Evolutionary conservation across 352 stramenopile species (phyloP).

Genomic region (Phytophthora aleatoria): DNA sequence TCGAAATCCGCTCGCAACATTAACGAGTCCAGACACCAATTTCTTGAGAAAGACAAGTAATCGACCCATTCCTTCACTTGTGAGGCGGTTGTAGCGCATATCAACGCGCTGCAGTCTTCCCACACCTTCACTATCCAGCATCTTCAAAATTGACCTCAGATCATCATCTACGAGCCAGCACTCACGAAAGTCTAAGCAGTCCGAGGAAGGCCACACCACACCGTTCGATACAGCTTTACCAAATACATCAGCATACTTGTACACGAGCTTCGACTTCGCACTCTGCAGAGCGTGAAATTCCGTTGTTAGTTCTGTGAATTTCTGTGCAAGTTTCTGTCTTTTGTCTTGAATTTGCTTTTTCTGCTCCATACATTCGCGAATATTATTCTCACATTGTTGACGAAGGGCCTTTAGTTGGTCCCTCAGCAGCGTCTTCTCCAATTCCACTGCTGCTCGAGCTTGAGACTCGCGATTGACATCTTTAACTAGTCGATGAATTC

Average conservation of each 20-base stretch:
- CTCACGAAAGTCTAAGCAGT: conserved; percentile 49
- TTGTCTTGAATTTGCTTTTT: conserved; percentile 43
- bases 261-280: conserved; percentile 54
- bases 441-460: conserved; percentile 44
- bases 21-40: conserved; percentile 1
- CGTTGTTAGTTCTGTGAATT: conserved; percentile 39
- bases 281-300: conserved; percentile 49
- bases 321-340: conserved; percentile 31
- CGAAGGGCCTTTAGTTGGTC: conserved; percentile 53
- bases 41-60: conserved; percentile 43
- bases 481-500: conserved; percentile 55
- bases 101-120: conserved; percentile 44
- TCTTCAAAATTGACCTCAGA: conserved; percentile 42
- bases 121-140: conserved; percentile 34
- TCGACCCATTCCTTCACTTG: conserved; percentile 45
- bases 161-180: conserved; percentile 66
- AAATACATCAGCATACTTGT: conserved; percentile 40
- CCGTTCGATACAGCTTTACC: conserved; percentile 9
- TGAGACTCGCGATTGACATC: conserved; percentile 61
- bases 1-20: conserved; percentile 12
- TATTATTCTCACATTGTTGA: conserved; percentile 36
- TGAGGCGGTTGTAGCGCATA: conserved; percentile 65
- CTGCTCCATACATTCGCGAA: conserved; percentile 48
- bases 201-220: conserved; percentile 7
- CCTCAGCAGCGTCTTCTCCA: conserved; percentile 50